Conservation (phyloP, 2,329 filamentous ascomycete genomes). For the Calycina herbarum region DNA sequence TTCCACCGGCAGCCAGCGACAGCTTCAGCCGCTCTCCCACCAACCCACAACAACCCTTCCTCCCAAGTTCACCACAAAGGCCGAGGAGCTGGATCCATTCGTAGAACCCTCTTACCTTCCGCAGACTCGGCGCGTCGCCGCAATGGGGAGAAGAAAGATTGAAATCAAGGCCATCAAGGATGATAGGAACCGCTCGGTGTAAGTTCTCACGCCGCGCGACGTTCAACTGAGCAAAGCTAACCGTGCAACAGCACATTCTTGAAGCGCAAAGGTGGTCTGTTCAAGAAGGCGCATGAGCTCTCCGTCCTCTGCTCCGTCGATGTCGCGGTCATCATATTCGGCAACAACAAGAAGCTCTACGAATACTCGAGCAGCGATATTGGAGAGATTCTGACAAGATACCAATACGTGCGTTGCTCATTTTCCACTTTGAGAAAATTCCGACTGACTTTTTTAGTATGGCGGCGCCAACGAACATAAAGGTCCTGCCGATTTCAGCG, state of each 20-base stretch:
- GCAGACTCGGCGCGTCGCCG: conserved; percentile 39
- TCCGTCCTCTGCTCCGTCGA: conserved; percentile 98
- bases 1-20: conserved; percentile 16
- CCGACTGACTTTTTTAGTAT: conserved; percentile 58
- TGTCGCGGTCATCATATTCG: conserved; percentile 97
- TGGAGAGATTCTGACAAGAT: conserved; percentile 82
- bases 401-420: conserved; percentile 75
- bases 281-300: conserved; percentile 99
- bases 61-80: conserved; percentile 13
- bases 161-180: conserved; percentile 99
- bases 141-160: conserved; percentile 97
- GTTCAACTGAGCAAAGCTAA: conserved; percentile 6
- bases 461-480: conserved; percentile 94
- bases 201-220: conserved; percentile 39
- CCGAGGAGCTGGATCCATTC: conserved; percentile 36
- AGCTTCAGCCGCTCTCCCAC: conserved; percentile 22
- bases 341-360: conserved; percentile 98
- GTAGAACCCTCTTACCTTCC: conserved; percentile 29
- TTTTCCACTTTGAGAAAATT: conserved; percentile 7
- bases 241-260: conserved; percentile 74
- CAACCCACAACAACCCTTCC: conserved; percentile 3
- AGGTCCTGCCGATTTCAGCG: conserved; percentile 87
- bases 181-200: conserved; percentile 97
- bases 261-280: conserved; percentile 96
- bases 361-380: conserved; percentile 96